phyloP scores from a whole-genome alignment of 1,284 basidiomycete species.

The Chondrostereum purpureum region DNA sequence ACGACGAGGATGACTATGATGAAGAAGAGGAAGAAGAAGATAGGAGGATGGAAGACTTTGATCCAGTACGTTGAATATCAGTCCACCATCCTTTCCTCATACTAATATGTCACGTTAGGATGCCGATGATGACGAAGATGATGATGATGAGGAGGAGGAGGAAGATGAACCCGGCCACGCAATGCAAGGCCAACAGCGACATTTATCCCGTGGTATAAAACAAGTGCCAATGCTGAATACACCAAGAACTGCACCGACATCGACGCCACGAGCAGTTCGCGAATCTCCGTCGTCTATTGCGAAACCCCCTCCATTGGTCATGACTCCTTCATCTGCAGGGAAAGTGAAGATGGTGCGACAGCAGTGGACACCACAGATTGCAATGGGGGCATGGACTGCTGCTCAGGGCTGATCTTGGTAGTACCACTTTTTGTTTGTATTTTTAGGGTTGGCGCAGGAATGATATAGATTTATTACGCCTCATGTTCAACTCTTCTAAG shows the following conservation, averaged over 20 bases:
- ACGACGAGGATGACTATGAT: conserved; percentile 60
- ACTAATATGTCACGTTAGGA: conserved; percentile 32
- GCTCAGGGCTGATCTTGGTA: not conserved
- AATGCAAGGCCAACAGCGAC: conserved; percentile 3
- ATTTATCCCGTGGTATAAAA: not conserved
- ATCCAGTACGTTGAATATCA: conserved; percentile 49
- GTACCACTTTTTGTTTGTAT: no score
- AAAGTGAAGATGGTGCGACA: not conserved
- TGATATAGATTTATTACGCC: no score
- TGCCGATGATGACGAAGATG: conserved; percentile 57
- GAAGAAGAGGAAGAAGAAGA: conserved; percentile 57
- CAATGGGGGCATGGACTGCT: not conserved
- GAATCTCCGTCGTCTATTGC: no score
- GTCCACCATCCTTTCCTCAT: conserved; percentile 6
- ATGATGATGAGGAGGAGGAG: conserved; percentile 46
- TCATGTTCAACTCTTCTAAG: no score
- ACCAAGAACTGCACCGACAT: not conserved
- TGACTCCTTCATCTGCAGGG: not conserved
- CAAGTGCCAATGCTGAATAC: not conserved
- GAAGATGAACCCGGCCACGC: conserved; percentile 30
- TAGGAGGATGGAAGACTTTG: conserved; percentile 77
- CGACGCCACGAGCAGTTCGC: not conserved
- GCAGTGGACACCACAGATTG: not conserved
- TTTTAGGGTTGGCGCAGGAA: no score
- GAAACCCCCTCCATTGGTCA: not conserved